Conservation (phyloP, 1,284 basidiomycete genomes). For the Puccinia novopanici region DNA sequence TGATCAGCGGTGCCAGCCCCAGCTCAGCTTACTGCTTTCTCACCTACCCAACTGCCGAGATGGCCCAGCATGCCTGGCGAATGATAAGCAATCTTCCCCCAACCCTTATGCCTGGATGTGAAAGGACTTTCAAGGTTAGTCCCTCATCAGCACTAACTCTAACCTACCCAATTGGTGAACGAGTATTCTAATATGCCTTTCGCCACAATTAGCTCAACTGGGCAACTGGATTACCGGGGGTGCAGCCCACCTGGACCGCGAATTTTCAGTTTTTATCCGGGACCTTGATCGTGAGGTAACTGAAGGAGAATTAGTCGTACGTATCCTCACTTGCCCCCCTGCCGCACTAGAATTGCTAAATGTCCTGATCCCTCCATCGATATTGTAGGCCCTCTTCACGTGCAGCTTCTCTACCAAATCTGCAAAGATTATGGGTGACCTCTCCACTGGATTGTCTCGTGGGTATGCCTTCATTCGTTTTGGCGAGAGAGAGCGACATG, state of each 20-base stretch:
- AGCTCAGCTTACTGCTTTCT: slow-evolving; percentile 80
- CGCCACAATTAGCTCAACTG: slow-evolving; percentile 75
- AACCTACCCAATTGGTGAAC: slow-evolving; percentile 62
- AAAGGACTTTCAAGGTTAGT: slow-evolving; percentile 56
- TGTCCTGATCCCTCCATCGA: slow-evolving; percentile 59
- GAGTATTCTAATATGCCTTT: slow-evolving; percentile 63
- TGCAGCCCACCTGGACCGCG: slow-evolving; percentile 63
- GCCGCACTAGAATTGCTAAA: not conserved
- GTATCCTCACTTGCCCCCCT: not conserved
- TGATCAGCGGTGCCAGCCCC: slow-evolving; percentile 66
- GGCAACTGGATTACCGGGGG: slow-evolving; percentile 66
- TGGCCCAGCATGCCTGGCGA: slow-evolving; percentile 68
- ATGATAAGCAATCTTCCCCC: slow-evolving; percentile 61
- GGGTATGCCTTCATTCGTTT: slow-evolving; percentile 89
- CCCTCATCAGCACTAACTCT: slow-evolving; percentile 22
- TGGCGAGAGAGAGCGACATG: slow-evolving; percentile 79
- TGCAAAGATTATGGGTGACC: slow-evolving; percentile 89
- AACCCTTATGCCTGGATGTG: slow-evolving; percentile 65
- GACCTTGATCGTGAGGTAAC: slow-evolving; percentile 85
- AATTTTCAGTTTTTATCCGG: slow-evolving; percentile 87
- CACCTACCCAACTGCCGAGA: slow-evolving; percentile 72
- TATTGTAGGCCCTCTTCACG: slow-evolving; percentile 65
- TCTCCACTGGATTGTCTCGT: slow-evolving; percentile 79
- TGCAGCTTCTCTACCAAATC: slow-evolving; percentile 86
- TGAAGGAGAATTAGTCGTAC: slow-evolving; percentile 75